Evolutionary conservation across 192 early-diverging fungal genomes (phyloP).

Genomic region (Umbelopsis sp.): DNA sequence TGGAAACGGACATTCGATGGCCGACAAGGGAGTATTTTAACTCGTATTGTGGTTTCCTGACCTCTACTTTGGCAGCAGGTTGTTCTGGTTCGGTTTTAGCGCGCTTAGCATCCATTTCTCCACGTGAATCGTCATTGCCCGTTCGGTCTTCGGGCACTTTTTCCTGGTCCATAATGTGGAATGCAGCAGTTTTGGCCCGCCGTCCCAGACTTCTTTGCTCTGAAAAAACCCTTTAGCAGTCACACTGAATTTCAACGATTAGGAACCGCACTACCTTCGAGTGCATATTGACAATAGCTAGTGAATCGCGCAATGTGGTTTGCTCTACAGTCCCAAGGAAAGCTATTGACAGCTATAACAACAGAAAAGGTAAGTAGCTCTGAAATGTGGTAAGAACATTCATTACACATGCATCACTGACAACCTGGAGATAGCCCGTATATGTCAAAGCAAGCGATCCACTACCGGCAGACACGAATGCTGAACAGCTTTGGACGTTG

Average conservation of each 20-base stretch:
- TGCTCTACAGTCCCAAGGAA: background rate
- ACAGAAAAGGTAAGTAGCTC: background rate
- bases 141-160: conserved; percentile 18
- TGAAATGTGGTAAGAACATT: background rate
- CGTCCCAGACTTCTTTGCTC: background rate
- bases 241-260: background rate
- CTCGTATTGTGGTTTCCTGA: conserved; percentile 77
- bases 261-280: background rate
- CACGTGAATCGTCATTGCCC: conserved; percentile 15
- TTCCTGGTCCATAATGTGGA: conserved; percentile 18
- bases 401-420: background rate
- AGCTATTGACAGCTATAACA: background rate
- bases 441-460: background rate
- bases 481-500: background rate
- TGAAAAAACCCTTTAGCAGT: conserved; percentile 15
- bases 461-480: background rate
- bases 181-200: background rate
- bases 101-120: conserved; percentile 8
- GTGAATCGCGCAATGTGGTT: conserved; percentile 14
- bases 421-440: background rate
- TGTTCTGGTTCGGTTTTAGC: conserved; percentile 30
- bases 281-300: no score
- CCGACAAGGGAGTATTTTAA: conserved; percentile 88
- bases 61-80: conserved; percentile 23
- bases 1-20: conserved; percentile 92